phyloP scores from a whole-genome alignment of 805 yeast species.

The Candida silvicultrix region DNA sequence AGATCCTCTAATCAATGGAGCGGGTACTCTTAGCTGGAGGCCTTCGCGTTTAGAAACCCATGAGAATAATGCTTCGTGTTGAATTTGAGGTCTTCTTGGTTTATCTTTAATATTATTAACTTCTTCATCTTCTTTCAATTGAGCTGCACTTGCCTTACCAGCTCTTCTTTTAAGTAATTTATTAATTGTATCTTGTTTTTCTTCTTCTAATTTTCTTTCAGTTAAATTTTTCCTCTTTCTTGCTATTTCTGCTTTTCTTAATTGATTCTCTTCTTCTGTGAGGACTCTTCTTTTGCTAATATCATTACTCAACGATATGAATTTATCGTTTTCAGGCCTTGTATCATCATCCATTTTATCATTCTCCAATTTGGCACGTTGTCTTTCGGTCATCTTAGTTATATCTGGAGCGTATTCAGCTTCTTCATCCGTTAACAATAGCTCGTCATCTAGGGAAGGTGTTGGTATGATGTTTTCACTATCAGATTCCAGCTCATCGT shows the following conservation, averaged over 20 bases:
- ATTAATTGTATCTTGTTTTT: conserved; percentile 86
- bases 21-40: conserved; percentile 15
- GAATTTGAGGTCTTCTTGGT: conserved; percentile 17
- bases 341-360: background rate
- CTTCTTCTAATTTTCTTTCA: conserved; percentile 81
- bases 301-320: conserved; percentile 15
- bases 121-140: conserved; percentile 14
- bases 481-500: conserved; percentile 17
- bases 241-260: conserved; percentile 81
- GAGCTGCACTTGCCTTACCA: conserved; percentile 35
- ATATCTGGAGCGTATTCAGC: conserved; percentile 13
- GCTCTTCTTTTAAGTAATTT: conserved; percentile 82
- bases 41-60: conserved; percentile 15
- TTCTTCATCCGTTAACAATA: conserved; percentile 15
- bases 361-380: conserved; percentile 15
- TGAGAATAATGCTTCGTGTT: conserved; percentile 18
- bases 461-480: conserved; percentile 19
- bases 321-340: background rate
- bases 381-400: conserved; percentile 24
- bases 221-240: conserved; percentile 81
- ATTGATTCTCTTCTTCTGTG: conserved; percentile 78
- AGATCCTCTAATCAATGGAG: conserved; percentile 3
- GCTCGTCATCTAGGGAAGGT: conserved; percentile 20
- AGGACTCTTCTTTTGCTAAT: conserved; percentile 43
- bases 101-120: conserved; percentile 6